Evolutionary conservation across 495 filamentous ascomycete genomes (phyloP), one percentile per base, ranked within the genome.

Genomic region (Xylaria intraflava): DNA sequence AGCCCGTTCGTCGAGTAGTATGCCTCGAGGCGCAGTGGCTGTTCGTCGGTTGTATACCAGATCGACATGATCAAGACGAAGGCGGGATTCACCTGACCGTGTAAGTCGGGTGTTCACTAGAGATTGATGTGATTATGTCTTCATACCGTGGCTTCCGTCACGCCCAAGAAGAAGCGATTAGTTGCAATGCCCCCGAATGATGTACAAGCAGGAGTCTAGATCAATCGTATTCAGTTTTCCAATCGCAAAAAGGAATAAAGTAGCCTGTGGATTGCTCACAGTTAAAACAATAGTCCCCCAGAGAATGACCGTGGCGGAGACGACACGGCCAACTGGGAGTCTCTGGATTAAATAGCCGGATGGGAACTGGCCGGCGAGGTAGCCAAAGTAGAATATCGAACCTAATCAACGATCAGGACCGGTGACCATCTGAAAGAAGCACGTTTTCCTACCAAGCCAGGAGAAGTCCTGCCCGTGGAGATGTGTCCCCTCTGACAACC

Each of bases 1-100:
- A 82, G 68, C 12, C 78, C 80, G 42, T 81, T 81, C 19, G 74
- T 81, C 58, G 75, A 77, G 53, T 81, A 82, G 55, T 78, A 81
- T 0, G 74, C 64, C 41, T 73, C 78, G 16, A 82, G 62, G 4
- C 80, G 71, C 6, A 80, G 62, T 6, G 78, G 78, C 51, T 83
- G 80, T 46, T 83, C 79, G 6, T 68, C 64, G 1, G 68, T 53
- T 2, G 65, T 75, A 59, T 81, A 84, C 78, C 78, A 83, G 69
- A 81, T 80, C 10, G 73, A 69, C 68, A 79, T 80, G 38, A 83
- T 69, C 2, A 83, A 65, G 1, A 83, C 72, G 51, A 83, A 80
- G 0, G 73, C 78, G 0, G 82, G 82, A 41, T 79, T 81, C 4
- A 81, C 52, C 52, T 55, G n/a, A 5, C 12, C 10, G 11, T 39